Conservation (phyloP, 768 basidiomycete genomes). For the Lactifluus pinguis region DNA sequence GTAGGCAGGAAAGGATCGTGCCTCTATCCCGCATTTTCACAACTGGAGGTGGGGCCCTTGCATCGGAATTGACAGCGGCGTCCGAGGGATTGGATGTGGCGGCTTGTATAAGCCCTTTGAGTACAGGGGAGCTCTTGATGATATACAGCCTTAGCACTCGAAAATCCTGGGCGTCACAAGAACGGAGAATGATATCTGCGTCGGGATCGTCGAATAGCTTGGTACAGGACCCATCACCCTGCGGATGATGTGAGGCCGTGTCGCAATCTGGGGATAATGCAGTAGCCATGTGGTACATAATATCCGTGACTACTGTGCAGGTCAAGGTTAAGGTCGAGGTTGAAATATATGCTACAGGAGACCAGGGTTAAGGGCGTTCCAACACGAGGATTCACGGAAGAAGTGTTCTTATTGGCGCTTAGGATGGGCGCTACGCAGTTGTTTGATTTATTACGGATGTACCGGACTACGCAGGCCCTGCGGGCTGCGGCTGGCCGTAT, state of each 20-base stretch:
- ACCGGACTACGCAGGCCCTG: no score
- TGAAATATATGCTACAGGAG: background rate
- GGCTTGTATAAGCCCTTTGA: slow-evolving; percentile 18
- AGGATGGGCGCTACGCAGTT: no score
- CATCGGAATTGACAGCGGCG: background rate
- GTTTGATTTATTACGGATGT: no score
- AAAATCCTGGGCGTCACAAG: slow-evolving; percentile 35
- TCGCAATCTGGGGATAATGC: background rate
- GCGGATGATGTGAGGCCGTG: background rate
- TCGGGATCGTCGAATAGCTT: background rate
- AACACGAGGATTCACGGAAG: no score
- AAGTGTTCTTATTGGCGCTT: no score
- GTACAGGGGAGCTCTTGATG: slow-evolving; percentile 34
- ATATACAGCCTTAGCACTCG: slow-evolving; percentile 36
- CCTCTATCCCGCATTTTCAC: background rate
- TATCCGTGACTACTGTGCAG: background rate
- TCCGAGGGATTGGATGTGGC: background rate
- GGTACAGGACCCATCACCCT: background rate
- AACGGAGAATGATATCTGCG: slow-evolving; percentile 24
- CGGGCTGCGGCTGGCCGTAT: no score
- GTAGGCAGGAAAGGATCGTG: background rate
- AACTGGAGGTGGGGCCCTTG: background rate
- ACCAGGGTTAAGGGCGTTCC: no score
- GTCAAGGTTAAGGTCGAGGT: no score
- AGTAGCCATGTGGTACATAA: background rate